Base-by-base conservation (phyloP, 2,329 filamentous ascomycete species). In the Chrysosporium keratinophilum region DNA sequence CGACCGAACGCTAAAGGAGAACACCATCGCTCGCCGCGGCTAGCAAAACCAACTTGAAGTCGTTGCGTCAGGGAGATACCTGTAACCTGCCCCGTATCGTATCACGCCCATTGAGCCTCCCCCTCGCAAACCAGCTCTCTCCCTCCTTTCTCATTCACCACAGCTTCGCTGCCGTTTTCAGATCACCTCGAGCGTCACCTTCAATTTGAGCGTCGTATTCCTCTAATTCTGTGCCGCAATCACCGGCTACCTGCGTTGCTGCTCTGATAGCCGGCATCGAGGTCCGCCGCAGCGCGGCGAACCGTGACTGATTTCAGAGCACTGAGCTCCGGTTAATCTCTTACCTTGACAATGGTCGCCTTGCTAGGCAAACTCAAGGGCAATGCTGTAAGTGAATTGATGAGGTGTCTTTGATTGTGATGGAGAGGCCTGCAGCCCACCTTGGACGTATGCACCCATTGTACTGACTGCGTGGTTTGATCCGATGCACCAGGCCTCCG, bases 401-500 rank as follows among this genome's bases (percentile, higher is more conserved):
- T 17, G 43, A 3, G 10, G 20, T 9, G n/a, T 34, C 9, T 39
- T 43, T 20, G 14, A 34, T 10, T 20, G 3, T 11, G 37, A 12
- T 45, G 23, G 20, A 33, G 17, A 41, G 37, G 28, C 15, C 40
- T 41, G 34, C 43, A 45, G n/a, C n/a, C 6, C 34, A 15, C 20
- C 15, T 52, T 9, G 11, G 35, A 37, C 11, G 6, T 14, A 11
- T 17, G 3, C 9, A 5, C 12, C 17, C 39, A n/a, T 42, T 41
- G 47, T 41, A 45, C 40, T 44, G 49, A 52, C 49, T 39, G 49
- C 34, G 23, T 44, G 9, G 11, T n/a, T 6, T 14, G 15, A n/a
- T 5, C 2, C 12, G 9, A 12, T 35, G 34, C n/a, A 19, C 12
- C 42, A 56, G 55, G 51, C 71, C 69, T 70, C 76, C 52, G 67